Conservation (phyloP, 345 rosid species). For the Schrenkiella parvula region DNA sequence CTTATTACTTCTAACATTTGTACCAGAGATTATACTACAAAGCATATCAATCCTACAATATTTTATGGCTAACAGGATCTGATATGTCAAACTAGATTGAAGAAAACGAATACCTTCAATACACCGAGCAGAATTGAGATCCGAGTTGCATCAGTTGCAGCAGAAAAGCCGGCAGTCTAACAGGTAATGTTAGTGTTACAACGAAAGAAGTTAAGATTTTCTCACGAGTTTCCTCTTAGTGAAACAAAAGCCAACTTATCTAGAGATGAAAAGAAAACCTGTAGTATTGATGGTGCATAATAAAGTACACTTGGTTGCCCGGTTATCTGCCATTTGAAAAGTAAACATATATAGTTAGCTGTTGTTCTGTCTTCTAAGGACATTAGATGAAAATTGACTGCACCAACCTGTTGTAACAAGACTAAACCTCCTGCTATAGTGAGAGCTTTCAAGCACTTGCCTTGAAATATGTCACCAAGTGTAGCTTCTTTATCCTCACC, state of each 20-base stretch:
- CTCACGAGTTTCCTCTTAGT: background rate
- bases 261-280: constrained; percentile 44
- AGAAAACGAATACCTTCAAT: constrained; percentile 53
- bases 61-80: background rate
- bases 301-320: constrained; percentile 99
- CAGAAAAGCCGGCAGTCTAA: constrained; percentile 95
- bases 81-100: background rate
- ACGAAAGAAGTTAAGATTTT: constrained; percentile 11
- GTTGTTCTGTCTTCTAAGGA: background rate
- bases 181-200: constrained; percentile 19
- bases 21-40: constrained; percentile 5
- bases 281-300: constrained; percentile 85
- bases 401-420: constrained; percentile 89
- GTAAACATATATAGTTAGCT: background rate
- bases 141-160: constrained; percentile 94
- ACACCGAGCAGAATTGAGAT: constrained; percentile 88
- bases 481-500: constrained; percentile 69
- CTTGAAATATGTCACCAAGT: constrained; percentile 60
- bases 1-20: background rate
- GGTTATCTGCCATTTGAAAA: constrained; percentile 56
- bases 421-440: constrained; percentile 83
- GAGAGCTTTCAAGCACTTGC: constrained; percentile 92
- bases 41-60: background rate
- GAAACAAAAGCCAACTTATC: constrained; percentile 1
- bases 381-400: background rate